These are phyloP conservation scores for Pseudozyma sp. DNA, from an alignment of 1,284 basidiomycete species.

Conservation along the genomic window DNA sequence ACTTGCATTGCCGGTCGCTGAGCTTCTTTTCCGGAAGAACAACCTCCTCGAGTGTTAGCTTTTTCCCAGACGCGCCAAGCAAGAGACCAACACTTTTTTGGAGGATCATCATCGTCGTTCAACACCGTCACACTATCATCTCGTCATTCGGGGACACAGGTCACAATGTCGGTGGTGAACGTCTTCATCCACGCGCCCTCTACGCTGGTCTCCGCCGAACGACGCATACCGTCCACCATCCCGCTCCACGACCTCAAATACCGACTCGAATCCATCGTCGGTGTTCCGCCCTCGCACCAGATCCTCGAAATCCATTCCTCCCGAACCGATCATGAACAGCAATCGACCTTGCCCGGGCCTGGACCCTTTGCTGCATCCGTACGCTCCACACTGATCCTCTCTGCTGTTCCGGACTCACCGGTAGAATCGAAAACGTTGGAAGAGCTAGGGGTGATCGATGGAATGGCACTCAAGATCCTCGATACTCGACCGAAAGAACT, in stretches of 20 bases:
- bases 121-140: neutral
- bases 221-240: slow-evolving; percentile 48
- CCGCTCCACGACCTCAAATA: slow-evolving; percentile 71
- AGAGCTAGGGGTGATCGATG: slow-evolving; percentile 78
- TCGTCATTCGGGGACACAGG: neutral
- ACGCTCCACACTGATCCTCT: slow-evolving; percentile 72
- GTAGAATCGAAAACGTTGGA: slow-evolving; percentile 79
- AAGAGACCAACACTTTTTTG: slow-evolving; percentile 6
- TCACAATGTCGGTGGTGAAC: slow-evolving; percentile 53
- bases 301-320: slow-evolving; percentile 73
- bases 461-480: slow-evolving; percentile 79
- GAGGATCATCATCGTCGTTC: neutral
- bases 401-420: slow-evolving; percentile 71
- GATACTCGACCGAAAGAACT: slow-evolving; percentile 70
- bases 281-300: slow-evolving; percentile 74
- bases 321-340: slow-evolving; percentile 51
- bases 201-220: slow-evolving; percentile 53
- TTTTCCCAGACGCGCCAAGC: neutral
- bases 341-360: slow-evolving; percentile 30
- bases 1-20: slow-evolving; percentile 15
- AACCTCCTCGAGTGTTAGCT: neutral
- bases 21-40: neutral
- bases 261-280: slow-evolving; percentile 90
- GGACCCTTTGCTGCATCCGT: slow-evolving; percentile 20
- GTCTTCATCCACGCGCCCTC: slow-evolving; percentile 59